A percentile compares a stretch with the other conserved stretches of the same genome.
Conservation (phyloP, 257 asterid species). For the Scutellaria minor region DNA sequence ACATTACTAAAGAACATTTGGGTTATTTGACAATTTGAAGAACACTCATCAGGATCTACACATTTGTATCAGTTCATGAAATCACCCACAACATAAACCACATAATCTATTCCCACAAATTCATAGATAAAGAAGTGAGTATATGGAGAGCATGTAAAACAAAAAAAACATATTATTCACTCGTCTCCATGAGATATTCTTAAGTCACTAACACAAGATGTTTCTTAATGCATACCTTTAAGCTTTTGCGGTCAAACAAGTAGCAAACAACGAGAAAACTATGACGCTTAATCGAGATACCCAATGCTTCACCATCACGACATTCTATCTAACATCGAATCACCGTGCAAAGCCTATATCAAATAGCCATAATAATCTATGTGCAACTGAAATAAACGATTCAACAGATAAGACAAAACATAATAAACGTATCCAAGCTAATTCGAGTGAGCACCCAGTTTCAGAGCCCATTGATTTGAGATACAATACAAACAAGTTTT, state of each 20-base stretch:
- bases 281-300: neutral
- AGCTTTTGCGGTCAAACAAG: neutral
- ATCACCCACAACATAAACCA: neutral
- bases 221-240: conserved; percentile 6
- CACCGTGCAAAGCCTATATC: neutral
- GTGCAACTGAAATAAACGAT: neutral
- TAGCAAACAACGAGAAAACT: neutral
- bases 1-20: neutral
- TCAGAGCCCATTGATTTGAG: neutral
- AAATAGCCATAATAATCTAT: conserved; percentile 15
- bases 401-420: neutral
- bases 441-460: too few species aligned
- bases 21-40: neutral
- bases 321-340: conserved; percentile 21
- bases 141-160: neutral
- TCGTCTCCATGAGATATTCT: neutral
- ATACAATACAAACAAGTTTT: neutral
- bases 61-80: neutral
- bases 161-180: neutral
- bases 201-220: neutral
- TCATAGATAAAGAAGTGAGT: neutral
- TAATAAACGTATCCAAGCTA: too few species aligned
- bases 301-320: conserved; percentile 19
- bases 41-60: neutral
- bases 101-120: neutral